Base-by-base conservation (phyloP, 1,139 yeast genomes). In the Geotrichum bryndzae region DNA sequence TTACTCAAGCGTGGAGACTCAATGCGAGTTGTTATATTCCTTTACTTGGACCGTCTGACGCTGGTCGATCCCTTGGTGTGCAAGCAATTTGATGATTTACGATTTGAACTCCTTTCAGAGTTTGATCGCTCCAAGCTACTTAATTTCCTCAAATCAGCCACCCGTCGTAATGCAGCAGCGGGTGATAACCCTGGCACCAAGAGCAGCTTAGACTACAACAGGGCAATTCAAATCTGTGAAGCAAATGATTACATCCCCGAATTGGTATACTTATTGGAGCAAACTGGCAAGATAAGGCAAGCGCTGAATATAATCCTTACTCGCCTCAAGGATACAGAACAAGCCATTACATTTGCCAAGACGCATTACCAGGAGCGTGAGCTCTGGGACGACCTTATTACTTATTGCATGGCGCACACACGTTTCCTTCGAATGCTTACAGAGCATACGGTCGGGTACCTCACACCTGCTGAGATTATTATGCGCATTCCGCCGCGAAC, bases 281-380 rank as follows among this genome's bases (percentile, higher is more conserved):
- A 85, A 68, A 85, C 88, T 35, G 98, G 99, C 1, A 88, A 89
- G 66, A 84, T 86, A 64, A 82, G 82, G 66, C 81, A 83, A 64
- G 98, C 98, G 0, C 76, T 94, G 68, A 80, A 79, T 64, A 77
- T 94, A 59, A 90, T 94, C 27, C 85, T 91, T 51, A 87, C 88
- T 66, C 82, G 88, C 67, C 75, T 91, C 60, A 81, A 86, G 60
- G 95, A 92, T 70, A 94, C 96, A 0, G 81, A 82, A 53, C 80
- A 83, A 67, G 98, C 98, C 0, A 88, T 94, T 46, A 82, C 80
- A 18, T 94, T 91, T 78, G 96, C 94, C 1, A 85, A 82, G 63
- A 79, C 81, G 23, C 84, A 87, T 66, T 84, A 86, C 60, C 48
- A 41, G 22, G 96, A 90, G 68, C 74, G 77, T 38, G 95, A 89